A percentile compares a stretch with the other conserved stretches of the same genome.
phyloP scores from a whole-genome alignment of 2,329 filamentous ascomycete genomes.

The Diaporthe humulicola region DNA sequence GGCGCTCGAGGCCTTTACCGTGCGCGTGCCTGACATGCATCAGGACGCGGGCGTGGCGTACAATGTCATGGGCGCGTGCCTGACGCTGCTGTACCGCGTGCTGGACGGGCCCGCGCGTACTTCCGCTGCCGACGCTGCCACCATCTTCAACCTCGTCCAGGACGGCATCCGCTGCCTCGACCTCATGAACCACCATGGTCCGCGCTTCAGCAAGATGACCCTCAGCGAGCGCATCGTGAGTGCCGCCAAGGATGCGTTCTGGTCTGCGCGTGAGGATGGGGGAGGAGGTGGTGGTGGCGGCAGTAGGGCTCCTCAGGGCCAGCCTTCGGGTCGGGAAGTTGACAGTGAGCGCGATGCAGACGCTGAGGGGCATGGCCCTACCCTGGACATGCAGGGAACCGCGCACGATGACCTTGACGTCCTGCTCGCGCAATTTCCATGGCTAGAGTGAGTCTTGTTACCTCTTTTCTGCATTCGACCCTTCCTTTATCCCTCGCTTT shows the following conservation, averaged over 20 bases:
- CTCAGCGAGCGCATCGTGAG: not conserved
- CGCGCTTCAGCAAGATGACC: not conserved
- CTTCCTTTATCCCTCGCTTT: too few relatives aligned
- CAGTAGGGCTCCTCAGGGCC: not conserved
- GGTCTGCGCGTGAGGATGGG: not conserved
- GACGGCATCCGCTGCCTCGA: slow-evolving; percentile 2
- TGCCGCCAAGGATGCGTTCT: slow-evolving; percentile 4
- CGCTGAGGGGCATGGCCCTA: not conserved
- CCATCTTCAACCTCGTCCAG: not conserved
- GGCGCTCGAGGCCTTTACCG: not conserved
- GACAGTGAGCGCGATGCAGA: not conserved
- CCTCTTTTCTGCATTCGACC: too few relatives aligned
- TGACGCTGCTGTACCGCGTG: not conserved
- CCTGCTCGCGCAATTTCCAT: slow-evolving; percentile 2
- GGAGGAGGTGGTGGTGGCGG: not conserved
- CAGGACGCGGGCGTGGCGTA: not conserved
- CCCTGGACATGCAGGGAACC: not conserved
- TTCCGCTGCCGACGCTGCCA: not conserved
- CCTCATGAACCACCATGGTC: not conserved
- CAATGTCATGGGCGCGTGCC: not conserved
- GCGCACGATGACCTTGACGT: not conserved
- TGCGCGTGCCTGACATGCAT: not conserved
- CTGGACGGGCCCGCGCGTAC: not conserved
- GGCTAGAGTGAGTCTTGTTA: not conserved
- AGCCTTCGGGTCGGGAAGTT: not conserved